phyloP scores from a whole-genome alignment of 2,329 filamentous ascomycete species.

The Sordariomycetes sp. region DNA sequence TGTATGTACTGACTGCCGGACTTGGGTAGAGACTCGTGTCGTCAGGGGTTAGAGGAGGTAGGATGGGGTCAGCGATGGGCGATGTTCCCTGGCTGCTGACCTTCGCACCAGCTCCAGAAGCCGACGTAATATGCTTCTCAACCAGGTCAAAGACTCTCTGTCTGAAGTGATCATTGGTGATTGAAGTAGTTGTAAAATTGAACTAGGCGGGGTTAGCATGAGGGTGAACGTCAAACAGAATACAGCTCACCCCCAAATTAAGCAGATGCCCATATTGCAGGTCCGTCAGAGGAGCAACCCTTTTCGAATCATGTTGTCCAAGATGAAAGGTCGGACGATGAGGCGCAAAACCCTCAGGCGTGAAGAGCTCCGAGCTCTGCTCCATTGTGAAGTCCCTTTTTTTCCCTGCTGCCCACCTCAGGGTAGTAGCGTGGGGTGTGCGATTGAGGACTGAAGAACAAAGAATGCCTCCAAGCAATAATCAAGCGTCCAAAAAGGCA shows the following conservation, averaged over 20 bases:
- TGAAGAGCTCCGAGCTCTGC: slow-evolving; percentile 11
- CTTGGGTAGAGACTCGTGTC: slow-evolving; percentile 69
- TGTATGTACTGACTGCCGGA: slow-evolving; percentile 60
- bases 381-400: too few species aligned
- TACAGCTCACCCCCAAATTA: slow-evolving; percentile 53
- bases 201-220: slow-evolving; percentile 41
- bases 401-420: too few species aligned
- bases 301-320: slow-evolving; percentile 63
- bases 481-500: too few species aligned
- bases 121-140: slow-evolving; percentile 40
- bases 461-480: too few species aligned
- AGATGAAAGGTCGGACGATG: slow-evolving; percentile 50
- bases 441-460: too few species aligned
- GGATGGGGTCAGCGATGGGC: slow-evolving; percentile 44
- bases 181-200: slow-evolving; percentile 67
- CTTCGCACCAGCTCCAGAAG: too few species aligned
- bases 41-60: slow-evolving; percentile 64
- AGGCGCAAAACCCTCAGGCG: slow-evolving; percentile 15
- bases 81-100: too few species aligned
- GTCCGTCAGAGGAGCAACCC: slow-evolving; percentile 51
- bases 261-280: slow-evolving; percentile 58
- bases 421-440: too few species aligned
- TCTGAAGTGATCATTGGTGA: slow-evolving; percentile 68
- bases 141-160: slow-evolving; percentile 56
- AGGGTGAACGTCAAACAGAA: too few species aligned